A percentile compares a stretch with the other conserved stretches of the same genome.
phyloP scores from a whole-genome alignment of 31 red algal genomes.

The Asparagopsis taxiformis region DNA sequence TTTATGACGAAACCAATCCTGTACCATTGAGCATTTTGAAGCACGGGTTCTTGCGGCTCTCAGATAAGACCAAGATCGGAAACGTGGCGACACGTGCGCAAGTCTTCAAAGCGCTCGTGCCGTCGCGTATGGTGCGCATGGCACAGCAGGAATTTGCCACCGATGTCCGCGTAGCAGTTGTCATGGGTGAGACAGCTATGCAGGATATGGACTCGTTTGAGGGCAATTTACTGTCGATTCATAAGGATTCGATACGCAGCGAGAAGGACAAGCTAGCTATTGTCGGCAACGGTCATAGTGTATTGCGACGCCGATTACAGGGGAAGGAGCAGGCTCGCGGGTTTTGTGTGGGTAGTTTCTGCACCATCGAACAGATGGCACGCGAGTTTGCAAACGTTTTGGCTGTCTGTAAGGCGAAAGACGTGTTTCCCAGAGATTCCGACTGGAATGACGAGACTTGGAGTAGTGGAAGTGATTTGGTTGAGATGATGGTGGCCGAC shows the following conservation, averaged over 20 bases:
- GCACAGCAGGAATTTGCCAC: neutral
- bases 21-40: constrained; percentile 9
- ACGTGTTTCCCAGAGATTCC: neutral
- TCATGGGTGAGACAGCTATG: constrained; percentile 1
- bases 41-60: constrained; percentile 12
- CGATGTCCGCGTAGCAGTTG: neutral
- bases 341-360: neutral
- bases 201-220: neutral
- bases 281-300: constrained; percentile 1
- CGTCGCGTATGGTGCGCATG: neutral
- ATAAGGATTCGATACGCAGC: neutral
- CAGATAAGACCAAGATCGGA: constrained; percentile 20
- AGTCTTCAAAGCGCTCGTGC: constrained; percentile 16
- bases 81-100: constrained; percentile 21
- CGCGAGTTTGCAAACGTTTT: constrained; percentile 26
- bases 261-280: constrained; percentile 4
- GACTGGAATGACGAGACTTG: neutral
- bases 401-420: constrained; percentile 11
- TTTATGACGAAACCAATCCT: constrained; percentile 22
- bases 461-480: neutral
- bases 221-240: neutral
- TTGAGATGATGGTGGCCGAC: constrained; percentile 24
- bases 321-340: neutral
- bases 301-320: neutral
- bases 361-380: constrained; percentile 16